Percentiles rank a stretch among this genome's conserved stretches.
Evolutionary conservation across 2,329 filamentous ascomycete species (phyloP).

Genomic region (Aureobasidium vineae): DNA sequence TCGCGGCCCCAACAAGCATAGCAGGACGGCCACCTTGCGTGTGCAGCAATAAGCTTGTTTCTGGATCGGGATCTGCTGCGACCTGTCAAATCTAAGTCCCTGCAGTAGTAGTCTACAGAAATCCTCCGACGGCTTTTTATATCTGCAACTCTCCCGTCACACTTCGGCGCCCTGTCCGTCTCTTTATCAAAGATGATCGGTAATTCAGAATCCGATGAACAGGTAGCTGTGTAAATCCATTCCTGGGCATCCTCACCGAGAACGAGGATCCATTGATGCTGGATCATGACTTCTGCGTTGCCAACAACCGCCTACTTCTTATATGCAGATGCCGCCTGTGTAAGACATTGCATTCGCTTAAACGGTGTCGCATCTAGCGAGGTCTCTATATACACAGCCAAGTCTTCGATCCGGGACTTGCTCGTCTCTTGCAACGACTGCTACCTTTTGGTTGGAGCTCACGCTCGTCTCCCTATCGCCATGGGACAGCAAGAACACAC

Average conservation of each 20-base stretch:
- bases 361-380: not conserved
- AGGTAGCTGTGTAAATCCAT: not conserved
- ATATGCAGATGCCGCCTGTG: not conserved
- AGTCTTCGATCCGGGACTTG: not conserved
- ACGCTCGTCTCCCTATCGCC: not conserved
- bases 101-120: constrained; percentile 5
- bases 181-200: not conserved
- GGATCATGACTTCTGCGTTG: not conserved
- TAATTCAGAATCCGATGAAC: not conserved
- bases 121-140: not conserved
- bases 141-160: not conserved
- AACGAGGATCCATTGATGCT: not conserved
- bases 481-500: not conserved
- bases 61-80: not conserved
- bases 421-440: not conserved
- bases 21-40: not conserved
- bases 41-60: not conserved
- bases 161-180: not conserved
- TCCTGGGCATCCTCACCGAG: not conserved
- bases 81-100: constrained; percentile 2
- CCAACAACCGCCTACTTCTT: not conserved
- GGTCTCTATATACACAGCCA: not conserved
- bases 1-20: not conserved
- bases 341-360: not conserved
- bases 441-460: not conserved